Evolutionary conservation across 2,329 filamentous ascomycete genomes (phyloP), one percentile per base, ranked within the genome.

Genomic region (Aspergillus fischeri): DNA sequence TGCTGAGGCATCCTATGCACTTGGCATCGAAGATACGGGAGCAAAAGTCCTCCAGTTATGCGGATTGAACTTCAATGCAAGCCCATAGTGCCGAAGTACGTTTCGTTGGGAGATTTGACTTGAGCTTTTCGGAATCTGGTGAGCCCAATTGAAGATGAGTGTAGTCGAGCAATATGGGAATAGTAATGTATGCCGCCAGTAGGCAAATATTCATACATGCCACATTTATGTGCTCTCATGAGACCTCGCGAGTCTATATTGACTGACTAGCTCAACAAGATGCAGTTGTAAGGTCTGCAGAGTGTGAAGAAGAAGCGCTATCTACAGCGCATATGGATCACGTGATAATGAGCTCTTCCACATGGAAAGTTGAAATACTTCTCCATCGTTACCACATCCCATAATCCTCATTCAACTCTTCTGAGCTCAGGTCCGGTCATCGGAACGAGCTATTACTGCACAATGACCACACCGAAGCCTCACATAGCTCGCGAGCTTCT

Each of bases 401-500:
- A n/a, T 1, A 41, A 38, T 24, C 7, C 50, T 29, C 28, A 11
- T 25, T 20, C 27, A 41, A 41, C 14, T 3, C 3, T 38, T 38
- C 14, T 17, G 17, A 17, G 14, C 21, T 44, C 8, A 8, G 4
- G 10, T 45, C 21, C 10, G 21, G 8, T 45, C 38, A 14, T 21
- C 38, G 21, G 52, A 49, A 17, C 48, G 24, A 45, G 38, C 28
- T 2, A 3, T 54, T 48, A 17, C 25, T 28, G 10, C 38, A 61
- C 51, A 50, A 69, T 69, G 64, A 54, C 66, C 25, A 53, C 63
- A 49, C 54, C 68, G 57, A 69, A 67, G 59, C 49, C 71, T 4
- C 70, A 80, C 63, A 75, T 84, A 9, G 86, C 85, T 0, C 81
- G 86, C 62, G 76, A 81, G 7, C 85, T 97, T 52, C 87, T 97